Evolutionary conservation across 331 rosid species (phyloP).

Genomic region (Acacia concinna): DNA sequence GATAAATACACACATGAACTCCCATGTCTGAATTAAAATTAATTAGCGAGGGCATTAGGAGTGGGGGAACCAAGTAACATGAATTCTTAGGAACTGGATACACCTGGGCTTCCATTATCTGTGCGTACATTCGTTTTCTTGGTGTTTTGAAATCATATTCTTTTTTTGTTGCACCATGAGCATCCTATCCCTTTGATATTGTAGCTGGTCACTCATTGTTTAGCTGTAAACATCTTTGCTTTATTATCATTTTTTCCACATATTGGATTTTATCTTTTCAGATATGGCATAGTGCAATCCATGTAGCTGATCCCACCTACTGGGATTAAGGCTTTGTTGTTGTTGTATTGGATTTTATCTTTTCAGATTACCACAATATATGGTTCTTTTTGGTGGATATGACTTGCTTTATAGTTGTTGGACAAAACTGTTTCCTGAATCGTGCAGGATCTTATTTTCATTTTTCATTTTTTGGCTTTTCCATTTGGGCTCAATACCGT

Average conservation of each 20-base stretch:
- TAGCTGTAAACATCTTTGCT: neutral
- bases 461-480: neutral
- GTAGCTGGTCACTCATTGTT: neutral
- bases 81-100: conserved; percentile 8
- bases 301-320: no score
- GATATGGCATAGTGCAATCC: no score
- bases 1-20: neutral
- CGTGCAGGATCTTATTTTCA: neutral
- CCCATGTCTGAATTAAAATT: conserved; percentile 11
- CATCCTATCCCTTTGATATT: neutral
- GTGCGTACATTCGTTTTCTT: neutral
- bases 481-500: conserved; percentile 15
- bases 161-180: neutral
- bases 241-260: neutral
- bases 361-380: neutral
- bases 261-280: neutral
- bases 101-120: neutral
- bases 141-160: neutral
- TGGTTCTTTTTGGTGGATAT: neutral
- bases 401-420: neutral
- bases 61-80: neutral
- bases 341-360: neutral
- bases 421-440: neutral
- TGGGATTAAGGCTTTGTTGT: no score
- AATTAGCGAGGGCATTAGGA: conserved; percentile 15